A percentile compares a stretch with the other conserved stretches of the same genome.
phyloP scores from a whole-genome alignment of 129 eudicot genomes.

The Ambrosia trifida region DNA sequence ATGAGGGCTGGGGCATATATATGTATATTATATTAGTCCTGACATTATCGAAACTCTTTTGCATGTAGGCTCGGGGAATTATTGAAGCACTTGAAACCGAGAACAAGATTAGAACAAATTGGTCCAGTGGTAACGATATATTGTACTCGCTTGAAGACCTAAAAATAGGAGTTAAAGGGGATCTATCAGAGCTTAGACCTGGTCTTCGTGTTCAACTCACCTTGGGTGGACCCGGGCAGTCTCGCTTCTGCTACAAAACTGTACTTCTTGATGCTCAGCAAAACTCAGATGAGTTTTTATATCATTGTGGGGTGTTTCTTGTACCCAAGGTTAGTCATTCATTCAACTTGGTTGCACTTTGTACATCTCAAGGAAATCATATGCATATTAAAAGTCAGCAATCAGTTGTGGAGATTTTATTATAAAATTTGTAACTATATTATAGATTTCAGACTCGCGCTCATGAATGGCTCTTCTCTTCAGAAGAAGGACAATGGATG shows the following conservation, averaged over 20 bases:
- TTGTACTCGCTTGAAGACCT: constrained; percentile 74
- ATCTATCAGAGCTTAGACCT: constrained; percentile 64
- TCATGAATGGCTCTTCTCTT: constrained; percentile 88
- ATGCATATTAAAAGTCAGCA: constrained; percentile 8
- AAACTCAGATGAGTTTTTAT: constrained; percentile 51
- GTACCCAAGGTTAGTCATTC: constrained; percentile 69
- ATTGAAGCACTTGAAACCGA: constrained; percentile 72
- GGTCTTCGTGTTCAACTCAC: constrained; percentile 67
- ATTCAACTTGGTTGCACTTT: constrained; percentile 17
- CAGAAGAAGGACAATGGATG: constrained; percentile 98
- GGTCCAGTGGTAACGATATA: constrained; percentile 55
- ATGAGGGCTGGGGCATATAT: not conserved
- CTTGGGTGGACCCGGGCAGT: constrained; percentile 69
- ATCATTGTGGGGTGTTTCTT: constrained; percentile 78
- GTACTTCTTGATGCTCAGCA: constrained; percentile 84
- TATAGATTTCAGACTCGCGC: constrained; percentile 73
- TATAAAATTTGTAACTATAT: constrained; percentile 42
- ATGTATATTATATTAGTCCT: constrained; percentile 7
- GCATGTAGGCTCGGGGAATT: constrained; percentile 61
- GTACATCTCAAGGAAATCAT: not conserved
- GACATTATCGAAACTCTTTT: not conserved
- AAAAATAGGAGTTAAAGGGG: constrained; percentile 71
- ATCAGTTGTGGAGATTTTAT: constrained; percentile 1
- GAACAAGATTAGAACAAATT: constrained; percentile 49
- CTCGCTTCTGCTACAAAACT: constrained; percentile 64